Conservation (phyloP, 495 filamentous ascomycete genomes). For the Thermochaetoides thermophila region DNA sequence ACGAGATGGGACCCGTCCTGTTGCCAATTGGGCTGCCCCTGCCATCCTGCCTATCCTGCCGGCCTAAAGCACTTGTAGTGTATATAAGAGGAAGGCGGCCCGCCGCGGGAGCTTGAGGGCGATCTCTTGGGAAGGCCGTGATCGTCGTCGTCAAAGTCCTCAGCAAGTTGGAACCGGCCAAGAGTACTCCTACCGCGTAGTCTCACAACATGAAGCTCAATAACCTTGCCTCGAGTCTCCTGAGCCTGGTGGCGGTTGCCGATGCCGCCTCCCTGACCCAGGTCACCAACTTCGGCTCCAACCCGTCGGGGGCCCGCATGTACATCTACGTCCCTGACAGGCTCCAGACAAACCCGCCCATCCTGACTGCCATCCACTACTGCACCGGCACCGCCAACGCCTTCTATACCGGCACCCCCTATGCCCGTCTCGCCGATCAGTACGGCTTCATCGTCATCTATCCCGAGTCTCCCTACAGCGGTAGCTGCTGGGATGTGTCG, state of each 20-base stretch:
- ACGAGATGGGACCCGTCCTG: no score
- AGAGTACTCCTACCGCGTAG: no score
- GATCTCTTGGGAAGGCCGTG: no score
- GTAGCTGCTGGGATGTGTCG: conserved; percentile 47
- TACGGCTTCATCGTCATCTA: conserved; percentile 46
- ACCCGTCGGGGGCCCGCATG: conserved; percentile 23
- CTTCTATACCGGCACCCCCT: conserved; percentile 34
- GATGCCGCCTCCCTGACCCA: conserved; percentile 20
- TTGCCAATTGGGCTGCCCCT: no score
- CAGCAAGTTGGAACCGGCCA: no score
- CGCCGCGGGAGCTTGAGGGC: no score
- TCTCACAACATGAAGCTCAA: conserved; percentile 18
- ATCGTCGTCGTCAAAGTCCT: no score
- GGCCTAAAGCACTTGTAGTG: no score
- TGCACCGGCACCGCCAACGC: conserved; percentile 37
- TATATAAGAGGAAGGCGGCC: no score
- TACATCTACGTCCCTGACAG: conserved; percentile 28
- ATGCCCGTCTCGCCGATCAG: conserved; percentile 32
- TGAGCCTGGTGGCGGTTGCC: conserved; percentile 11
- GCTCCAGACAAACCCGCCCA: conserved; percentile 19
- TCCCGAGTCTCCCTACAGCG: conserved; percentile 32
- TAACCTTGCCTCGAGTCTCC: conserved; percentile 14
- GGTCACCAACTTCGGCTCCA: conserved; percentile 24
- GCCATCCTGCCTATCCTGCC: no score
- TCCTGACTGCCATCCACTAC: conserved; percentile 41